Conservation (phyloP, 2,329 filamentous ascomycete species). For the Zelopaecilomyces penicillatus region DNA sequence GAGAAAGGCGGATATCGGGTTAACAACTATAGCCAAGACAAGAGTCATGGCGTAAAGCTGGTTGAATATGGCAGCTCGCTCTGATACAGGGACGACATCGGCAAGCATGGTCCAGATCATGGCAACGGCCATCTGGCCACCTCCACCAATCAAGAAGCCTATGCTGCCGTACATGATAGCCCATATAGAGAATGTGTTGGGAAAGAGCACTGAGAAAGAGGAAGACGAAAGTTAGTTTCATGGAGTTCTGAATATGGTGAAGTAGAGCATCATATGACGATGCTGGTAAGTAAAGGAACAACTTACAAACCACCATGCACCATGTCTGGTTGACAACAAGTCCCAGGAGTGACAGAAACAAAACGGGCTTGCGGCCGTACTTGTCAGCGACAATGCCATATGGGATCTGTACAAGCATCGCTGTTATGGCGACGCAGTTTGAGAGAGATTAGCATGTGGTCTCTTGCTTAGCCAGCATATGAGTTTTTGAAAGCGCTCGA, state of each 20-base stretch:
- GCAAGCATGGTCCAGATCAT: constrained; percentile 38
- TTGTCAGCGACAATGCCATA: constrained; percentile 40
- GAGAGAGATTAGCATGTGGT: no score
- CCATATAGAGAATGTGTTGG: constrained; percentile 33
- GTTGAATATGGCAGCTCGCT: constrained; percentile 33
- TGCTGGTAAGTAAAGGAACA: neutral
- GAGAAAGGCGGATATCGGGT: constrained; percentile 32
- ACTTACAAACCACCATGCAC: constrained; percentile 24
- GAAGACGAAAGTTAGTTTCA: constrained; percentile 10
- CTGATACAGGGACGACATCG: constrained; percentile 32
- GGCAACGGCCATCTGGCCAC: constrained; percentile 27
- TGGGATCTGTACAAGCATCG: constrained; percentile 35
- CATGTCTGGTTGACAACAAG: constrained; percentile 19
- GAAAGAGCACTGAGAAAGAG: constrained; percentile 23
- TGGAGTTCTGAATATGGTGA: fast-evolving
- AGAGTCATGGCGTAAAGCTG: constrained; percentile 29
- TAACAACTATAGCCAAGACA: constrained; percentile 28
- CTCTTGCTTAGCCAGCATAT: no score
- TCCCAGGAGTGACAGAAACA: constrained; percentile 29
- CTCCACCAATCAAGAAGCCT: constrained; percentile 34
- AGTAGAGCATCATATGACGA: neutral
- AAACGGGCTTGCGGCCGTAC: constrained; percentile 34
- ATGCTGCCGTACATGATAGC: constrained; percentile 24
- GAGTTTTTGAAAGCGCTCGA: no score
- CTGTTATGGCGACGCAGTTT: constrained; percentile 12